A percentile compares a stretch with the other conserved stretches of the same genome.
Conservation (phyloP, 1,139 yeast genomes). For the Geotrichum australiense region DNA sequence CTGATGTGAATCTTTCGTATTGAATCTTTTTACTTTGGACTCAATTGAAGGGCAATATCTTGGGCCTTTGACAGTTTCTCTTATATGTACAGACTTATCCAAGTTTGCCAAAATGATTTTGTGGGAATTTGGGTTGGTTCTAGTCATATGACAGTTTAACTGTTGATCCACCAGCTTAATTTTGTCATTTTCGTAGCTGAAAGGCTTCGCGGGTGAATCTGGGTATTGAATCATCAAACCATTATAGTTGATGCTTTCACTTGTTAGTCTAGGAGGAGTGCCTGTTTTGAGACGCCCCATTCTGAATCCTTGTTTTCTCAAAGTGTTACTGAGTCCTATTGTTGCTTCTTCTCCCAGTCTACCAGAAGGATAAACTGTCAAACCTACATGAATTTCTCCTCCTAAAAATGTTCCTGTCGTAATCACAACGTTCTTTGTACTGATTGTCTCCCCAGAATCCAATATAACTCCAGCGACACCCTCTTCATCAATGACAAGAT, state of each 20-base stretch:
- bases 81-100: conserved; percentile 77
- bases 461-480: conserved; percentile 62
- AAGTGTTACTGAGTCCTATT: conserved; percentile 76
- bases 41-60: conserved; percentile 97
- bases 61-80: conserved; percentile 95
- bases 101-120: conserved; percentile 60
- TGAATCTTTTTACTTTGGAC: conserved; percentile 74
- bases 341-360: conserved; percentile 91
- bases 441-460: conserved; percentile 56
- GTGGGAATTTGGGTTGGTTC: conserved; percentile 72
- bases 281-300: conserved; percentile 94
- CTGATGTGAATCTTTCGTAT: conserved; percentile 66
- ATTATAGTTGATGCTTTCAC: conserved; percentile 60
- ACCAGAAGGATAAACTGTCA: conserved; percentile 76
- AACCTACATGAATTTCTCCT: conserved; percentile 91
- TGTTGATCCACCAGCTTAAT: conserved; percentile 51
- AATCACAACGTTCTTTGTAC: conserved; percentile 64
- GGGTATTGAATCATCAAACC: conserved; percentile 63
- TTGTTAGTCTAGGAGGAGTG: conserved; percentile 85
- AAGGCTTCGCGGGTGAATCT: conserved; percentile 77
- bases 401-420: conserved; percentile 95
- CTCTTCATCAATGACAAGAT: conserved; percentile 56
- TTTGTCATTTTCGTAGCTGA: conserved; percentile 71
- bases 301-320: conserved; percentile 67
- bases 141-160: conserved; percentile 66